These are phyloP conservation scores for Dictyostelium intermedium DNA, from an alignment of 78 protist genomes.

Conservation along the genomic window DNA sequence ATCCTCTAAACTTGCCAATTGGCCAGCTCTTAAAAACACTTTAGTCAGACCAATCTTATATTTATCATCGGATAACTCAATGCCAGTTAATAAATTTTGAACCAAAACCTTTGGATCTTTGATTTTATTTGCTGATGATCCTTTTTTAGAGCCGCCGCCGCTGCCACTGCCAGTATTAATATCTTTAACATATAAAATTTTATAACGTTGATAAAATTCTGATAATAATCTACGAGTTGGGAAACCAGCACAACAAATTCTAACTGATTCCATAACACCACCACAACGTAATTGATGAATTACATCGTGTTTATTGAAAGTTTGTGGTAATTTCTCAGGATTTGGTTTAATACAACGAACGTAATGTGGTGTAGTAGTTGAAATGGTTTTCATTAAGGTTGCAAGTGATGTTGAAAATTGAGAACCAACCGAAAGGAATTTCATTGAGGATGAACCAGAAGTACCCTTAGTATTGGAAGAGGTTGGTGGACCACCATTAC, in stretches of 20 bases:
- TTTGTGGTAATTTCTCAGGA: slow-evolving; percentile 72
- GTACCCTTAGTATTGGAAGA: background rate
- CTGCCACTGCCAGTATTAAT: background rate
- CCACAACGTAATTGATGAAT: slow-evolving; percentile 83
- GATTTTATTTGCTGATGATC: background rate
- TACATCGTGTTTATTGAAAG: slow-evolving; percentile 50
- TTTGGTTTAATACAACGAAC: slow-evolving; percentile 95
- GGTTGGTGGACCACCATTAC: background rate
- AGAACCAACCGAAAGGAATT: slow-evolving; percentile 62
- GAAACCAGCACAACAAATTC: slow-evolving; percentile 80
- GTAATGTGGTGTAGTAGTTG: slow-evolving; percentile 88
- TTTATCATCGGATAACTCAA: slow-evolving; percentile 37
- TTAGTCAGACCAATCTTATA: slow-evolving; percentile 74
- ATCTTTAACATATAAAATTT: slow-evolving; percentile 24
- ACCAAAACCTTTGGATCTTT: slow-evolving; percentile 51
- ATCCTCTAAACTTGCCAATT: slow-evolving; percentile 71
- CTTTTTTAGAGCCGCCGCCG: background rate
- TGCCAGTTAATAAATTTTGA: background rate
- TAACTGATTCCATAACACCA: slow-evolving; percentile 82
- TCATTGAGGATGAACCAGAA: slow-evolving; percentile 7
- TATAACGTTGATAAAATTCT: slow-evolving; percentile 66
- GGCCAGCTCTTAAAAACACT: slow-evolving; percentile 80
- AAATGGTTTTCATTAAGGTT: slow-evolving; percentile 79
- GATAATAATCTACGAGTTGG: slow-evolving; percentile 65
- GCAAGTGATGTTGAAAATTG: slow-evolving; percentile 62